phyloP scores from a whole-genome alignment of 306 rosid species.

The Cucumis hystrix region DNA sequence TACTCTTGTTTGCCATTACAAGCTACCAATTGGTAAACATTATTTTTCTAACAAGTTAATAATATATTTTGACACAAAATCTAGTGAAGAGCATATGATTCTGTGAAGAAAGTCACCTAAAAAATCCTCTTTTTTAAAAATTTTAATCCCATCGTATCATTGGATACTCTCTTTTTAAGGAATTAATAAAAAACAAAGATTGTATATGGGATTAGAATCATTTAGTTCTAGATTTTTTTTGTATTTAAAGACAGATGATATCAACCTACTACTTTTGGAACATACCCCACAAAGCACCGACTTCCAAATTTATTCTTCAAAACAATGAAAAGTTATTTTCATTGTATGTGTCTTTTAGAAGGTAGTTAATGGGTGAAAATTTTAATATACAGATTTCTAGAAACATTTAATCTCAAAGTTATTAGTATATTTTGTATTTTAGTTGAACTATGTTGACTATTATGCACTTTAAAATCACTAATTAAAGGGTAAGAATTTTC shows the following conservation, averaged over 20 bases:
- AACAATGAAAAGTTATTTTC: background rate
- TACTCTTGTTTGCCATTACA: conserved; percentile 7
- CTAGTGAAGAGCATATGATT: conserved; percentile 1
- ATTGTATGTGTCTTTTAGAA: background rate
- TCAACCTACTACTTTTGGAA: background rate
- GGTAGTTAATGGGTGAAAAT: background rate
- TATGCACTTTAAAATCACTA: too few relatives aligned
- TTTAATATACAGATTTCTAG: too few relatives aligned
- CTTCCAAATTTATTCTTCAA: background rate
- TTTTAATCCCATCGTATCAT: background rate
- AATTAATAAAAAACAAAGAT: background rate
- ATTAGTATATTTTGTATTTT: too few relatives aligned
- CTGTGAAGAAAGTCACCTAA: background rate
- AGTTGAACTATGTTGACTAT: too few relatives aligned
- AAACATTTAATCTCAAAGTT: too few relatives aligned
- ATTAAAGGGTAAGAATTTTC: too few relatives aligned
- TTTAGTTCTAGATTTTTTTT: background rate
- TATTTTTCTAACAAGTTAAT: background rate
- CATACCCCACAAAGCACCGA: background rate
- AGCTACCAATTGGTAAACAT: background rate
- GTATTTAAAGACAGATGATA: background rate
- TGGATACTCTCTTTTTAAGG: conserved; percentile 1
- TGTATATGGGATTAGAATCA: background rate
- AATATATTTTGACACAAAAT: background rate
- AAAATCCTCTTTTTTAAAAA: background rate